phyloP scores from a whole-genome alignment of 495 filamentous ascomycete genomes.

The Aspergillus olivimuriae region DNA sequence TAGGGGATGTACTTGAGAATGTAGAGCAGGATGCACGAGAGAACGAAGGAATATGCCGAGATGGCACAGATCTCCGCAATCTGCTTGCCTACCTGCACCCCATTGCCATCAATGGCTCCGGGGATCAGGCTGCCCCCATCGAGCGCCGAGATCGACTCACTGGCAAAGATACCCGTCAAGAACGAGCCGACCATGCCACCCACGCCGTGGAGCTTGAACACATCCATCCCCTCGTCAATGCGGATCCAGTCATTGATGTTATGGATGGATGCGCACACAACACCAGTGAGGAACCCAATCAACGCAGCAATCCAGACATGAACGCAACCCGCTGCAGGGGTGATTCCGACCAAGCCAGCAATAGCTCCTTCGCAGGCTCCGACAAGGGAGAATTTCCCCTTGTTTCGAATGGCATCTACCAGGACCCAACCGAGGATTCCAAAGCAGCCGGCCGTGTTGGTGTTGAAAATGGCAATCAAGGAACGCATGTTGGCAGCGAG shows the following conservation, averaged over 20 bases:
- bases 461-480: conserved; percentile 55
- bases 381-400: conserved; percentile 51
- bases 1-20: conserved; percentile 53
- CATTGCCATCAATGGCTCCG: conserved; percentile 52
- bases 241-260: conserved; percentile 51
- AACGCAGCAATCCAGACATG: conserved; percentile 49
- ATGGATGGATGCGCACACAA: conserved; percentile 44
- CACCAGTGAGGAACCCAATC: conserved; percentile 53
- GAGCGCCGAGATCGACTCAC: conserved; percentile 32
- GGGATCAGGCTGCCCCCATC: conserved; percentile 42
- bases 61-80: conserved; percentile 54
- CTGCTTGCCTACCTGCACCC: conserved; percentile 53
- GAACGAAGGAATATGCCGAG: conserved; percentile 47
- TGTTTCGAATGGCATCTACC: conserved; percentile 50
- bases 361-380: conserved; percentile 58
- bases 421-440: conserved; percentile 55
- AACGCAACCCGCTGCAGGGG: conserved; percentile 57
- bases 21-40: conserved; percentile 48
- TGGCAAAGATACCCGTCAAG: conserved; percentile 57
- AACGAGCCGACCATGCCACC: conserved; percentile 58
- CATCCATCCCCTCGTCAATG: conserved; percentile 58
- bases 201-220: conserved; percentile 58
- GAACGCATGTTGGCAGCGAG: conserved; percentile 52
- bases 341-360: conserved; percentile 59
- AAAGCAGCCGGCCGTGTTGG: conserved; percentile 51